Base-by-base conservation (phyloP, 108 stramenopile genomes). In the Skeletonema grethae region DNA sequence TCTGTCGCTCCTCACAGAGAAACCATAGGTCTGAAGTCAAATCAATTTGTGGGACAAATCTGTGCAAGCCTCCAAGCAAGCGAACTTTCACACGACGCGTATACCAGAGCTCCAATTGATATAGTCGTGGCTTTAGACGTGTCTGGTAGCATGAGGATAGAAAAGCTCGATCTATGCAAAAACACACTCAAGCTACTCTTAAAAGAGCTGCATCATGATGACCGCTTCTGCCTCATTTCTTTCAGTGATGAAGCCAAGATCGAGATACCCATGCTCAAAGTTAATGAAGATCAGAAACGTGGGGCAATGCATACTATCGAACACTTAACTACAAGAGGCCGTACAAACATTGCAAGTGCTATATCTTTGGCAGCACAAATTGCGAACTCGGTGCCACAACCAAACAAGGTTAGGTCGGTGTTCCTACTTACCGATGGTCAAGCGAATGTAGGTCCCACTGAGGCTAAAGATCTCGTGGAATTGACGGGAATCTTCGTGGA, bases 391-490 rank as follows among this genome's bases (percentile, higher is more conserved):
- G 75, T 69, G 7, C 50, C 67, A 13, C 24, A 63, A 18, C 77
- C 86, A 18, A 83, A 76, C 41, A 71, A 80, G 29, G 85, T 88
- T 0, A 69, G 83, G 25, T 70, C 82, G 4, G 76, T 91, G 8
- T 86, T 91, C 61, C 69, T 91, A 5, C 67, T 91, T 0, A 91
- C 90, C 15, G 90, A 91, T 63, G 90, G 90, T 18, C 83, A 75
- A 39, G 87, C 90, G n/a, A 90, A 90, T 61, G 41, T 20, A 45
- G 90, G 90, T 9, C 63, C 88, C 20, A 63, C 76, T 1, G 50
- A 61, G 20, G 41, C 72, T 12, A 57, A 56, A n/a, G 80, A 70
- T 7, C 66, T 87, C 5, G 36, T 84, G 7, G 60, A 72, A n/a
- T 32, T 85, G 9, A 63, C 79, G 15, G 80, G 70, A 39, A 68